Percentiles rank a stretch among this genome's conserved stretches.
Conservation (phyloP, 2,329 filamentous ascomycete species). For the Alternaria gaisen region DNA sequence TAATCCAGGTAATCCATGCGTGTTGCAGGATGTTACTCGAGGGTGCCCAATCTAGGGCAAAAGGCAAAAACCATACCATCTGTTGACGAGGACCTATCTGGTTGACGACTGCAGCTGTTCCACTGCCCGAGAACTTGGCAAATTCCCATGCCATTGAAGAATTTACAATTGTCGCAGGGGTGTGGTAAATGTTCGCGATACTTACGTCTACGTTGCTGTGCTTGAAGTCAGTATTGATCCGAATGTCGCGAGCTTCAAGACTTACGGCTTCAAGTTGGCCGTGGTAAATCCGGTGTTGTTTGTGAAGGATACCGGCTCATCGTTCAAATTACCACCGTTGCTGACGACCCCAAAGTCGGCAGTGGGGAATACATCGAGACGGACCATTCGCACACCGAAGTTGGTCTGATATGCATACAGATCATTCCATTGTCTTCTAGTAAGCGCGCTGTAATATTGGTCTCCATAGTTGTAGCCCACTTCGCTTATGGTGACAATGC, state of each 20-base stretch:
- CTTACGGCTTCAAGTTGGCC: slow-evolving; percentile 61
- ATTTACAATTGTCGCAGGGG: slow-evolving; percentile 65
- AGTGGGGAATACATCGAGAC: slow-evolving; percentile 66
- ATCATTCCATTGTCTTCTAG: slow-evolving; percentile 63
- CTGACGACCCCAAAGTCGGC: slow-evolving; percentile 57
- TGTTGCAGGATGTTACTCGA: slow-evolving; percentile 69
- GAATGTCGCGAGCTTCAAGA: slow-evolving; percentile 9
- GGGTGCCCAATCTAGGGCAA: slow-evolving; percentile 61
- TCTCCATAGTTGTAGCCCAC: slow-evolving; percentile 64
- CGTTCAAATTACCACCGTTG: slow-evolving; percentile 44
- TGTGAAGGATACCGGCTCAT: slow-evolving; percentile 60
- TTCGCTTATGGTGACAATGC: slow-evolving; percentile 64
- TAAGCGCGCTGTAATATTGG: slow-evolving; percentile 63
- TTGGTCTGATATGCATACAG: slow-evolving; percentile 66
- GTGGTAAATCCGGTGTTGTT: slow-evolving; percentile 63
- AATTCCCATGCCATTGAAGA: slow-evolving; percentile 63
- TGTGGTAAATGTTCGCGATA: slow-evolving; percentile 62
- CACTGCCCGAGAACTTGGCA: slow-evolving; percentile 55
- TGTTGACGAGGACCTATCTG: slow-evolving; percentile 65
- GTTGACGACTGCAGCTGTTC: slow-evolving; percentile 68
- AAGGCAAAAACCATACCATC: slow-evolving; percentile 69
- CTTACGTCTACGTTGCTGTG: slow-evolving; percentile 39
- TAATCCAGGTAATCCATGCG: slow-evolving; percentile 70
- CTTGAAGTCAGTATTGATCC: slow-evolving; percentile 11
- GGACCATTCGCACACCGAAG: slow-evolving; percentile 69